These are phyloP conservation scores for Rickenella mellea DNA, from an alignment of 768 basidiomycete species.

Conservation along the genomic window DNA sequence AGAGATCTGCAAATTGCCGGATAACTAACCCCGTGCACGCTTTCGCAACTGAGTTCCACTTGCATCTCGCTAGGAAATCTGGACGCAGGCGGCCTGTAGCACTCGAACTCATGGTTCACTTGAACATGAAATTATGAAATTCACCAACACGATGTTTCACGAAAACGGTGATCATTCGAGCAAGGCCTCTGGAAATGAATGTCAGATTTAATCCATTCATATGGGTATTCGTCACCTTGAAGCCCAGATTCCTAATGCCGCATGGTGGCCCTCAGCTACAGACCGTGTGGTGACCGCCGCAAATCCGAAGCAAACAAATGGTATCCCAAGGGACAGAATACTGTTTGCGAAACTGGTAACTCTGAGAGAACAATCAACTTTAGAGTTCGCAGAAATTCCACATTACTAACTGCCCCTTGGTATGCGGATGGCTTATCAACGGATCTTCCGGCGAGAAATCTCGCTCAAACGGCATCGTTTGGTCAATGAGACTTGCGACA, in stretches of 20 bases:
- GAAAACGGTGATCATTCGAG: conserved; percentile 37
- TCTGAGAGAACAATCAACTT: conserved; percentile 20
- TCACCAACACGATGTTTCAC: conserved; percentile 53
- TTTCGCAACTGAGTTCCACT: conserved; percentile 39
- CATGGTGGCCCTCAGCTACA: conserved; percentile 47
- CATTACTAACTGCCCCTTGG: conserved; percentile 36
- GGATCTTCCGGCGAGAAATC: conserved; percentile 40
- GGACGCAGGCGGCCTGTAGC: conserved; percentile 41
- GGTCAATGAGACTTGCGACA: conserved; percentile 27
- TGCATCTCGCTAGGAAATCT: conserved; percentile 57
- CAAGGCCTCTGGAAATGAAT: conserved; percentile 28
- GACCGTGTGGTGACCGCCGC: conserved; percentile 34
- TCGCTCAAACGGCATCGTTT: conserved; percentile 37
- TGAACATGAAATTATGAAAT: not conserved
- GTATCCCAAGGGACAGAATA: conserved; percentile 36
- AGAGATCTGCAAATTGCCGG: not conserved
- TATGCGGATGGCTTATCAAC: conserved; percentile 42
- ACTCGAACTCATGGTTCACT: not conserved
- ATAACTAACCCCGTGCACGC: conserved; percentile 45
- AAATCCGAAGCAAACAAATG: conserved; percentile 28
- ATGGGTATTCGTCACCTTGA: conserved; percentile 19
- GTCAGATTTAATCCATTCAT: conserved; percentile 16
- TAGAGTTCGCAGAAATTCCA: not conserved
- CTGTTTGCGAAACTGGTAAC: conserved; percentile 39
- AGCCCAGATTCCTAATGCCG: conserved; percentile 38